Evolutionary conservation across 345 rosid genomes (phyloP), one percentile per base, ranked within the genome.

Genomic region (Moricandia arvensis): DNA sequence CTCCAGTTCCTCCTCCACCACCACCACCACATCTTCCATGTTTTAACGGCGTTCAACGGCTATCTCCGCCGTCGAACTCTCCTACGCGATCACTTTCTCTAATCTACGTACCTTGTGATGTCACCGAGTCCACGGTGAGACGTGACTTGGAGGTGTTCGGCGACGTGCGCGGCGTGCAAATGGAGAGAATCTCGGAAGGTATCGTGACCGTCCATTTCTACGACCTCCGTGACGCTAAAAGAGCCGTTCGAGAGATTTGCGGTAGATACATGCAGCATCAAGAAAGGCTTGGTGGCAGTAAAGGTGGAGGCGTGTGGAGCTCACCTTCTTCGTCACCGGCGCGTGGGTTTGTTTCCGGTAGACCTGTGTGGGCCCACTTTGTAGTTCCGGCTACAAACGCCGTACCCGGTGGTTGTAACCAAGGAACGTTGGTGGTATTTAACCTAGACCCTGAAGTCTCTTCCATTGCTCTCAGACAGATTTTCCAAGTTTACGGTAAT

Each of bases 371-470:
- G 99, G 96, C 97, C 27, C 93, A 89, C 77, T 95, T 85, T 61
- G 75, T 84, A 16, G 71, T 92, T 35, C 97, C 99, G 82, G 81
- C 80, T 2, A 80, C 86, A 26, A 85, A 78, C 71, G 88, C 86
- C 11, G 85, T 95, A 27, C 90, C 90, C n/a, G 88, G 86, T 1
- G 97, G 97, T 47, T 82, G 79, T 33, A 95, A 95, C 75, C 99
- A 95, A 79, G 99, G 99, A 69, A 95, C 97, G 11, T 80, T 95
- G n/a, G 97, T 95, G 30, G 76, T 90, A n/a, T 95, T 95, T 83
- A 95, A 95, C 82, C 80, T 95, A 73, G 90, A 89, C 81, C 89
- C 93, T 16, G 79, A 79, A 63, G 89, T 88, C 73, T 86, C 99
- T 21, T 81, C 92, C 7, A 29, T 75, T 15, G 43, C 37, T 59